These are phyloP conservation scores for Saccharomyces kudriavzevii DNA, from an alignment of 805 yeast species.

Conservation along the genomic window DNA sequence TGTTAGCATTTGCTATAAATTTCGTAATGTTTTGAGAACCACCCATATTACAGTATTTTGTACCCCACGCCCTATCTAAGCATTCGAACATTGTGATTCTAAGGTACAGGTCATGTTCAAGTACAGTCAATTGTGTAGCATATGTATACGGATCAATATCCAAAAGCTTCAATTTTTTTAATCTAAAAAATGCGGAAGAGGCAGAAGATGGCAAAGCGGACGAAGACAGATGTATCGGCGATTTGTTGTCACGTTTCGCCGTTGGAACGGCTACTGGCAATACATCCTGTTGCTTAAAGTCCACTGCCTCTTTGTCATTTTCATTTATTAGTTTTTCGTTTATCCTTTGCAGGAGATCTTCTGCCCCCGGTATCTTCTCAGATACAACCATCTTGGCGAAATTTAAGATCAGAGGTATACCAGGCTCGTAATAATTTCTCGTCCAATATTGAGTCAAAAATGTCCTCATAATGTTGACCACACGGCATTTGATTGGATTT, in stretches of 20 bases:
- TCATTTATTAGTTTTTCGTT: slow-evolving; percentile 28
- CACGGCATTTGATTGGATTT: slow-evolving; percentile 56
- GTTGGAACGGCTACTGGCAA: not conserved
- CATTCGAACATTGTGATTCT: slow-evolving; percentile 66
- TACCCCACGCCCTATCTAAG: slow-evolving; percentile 69
- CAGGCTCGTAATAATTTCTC: slow-evolving; percentile 45
- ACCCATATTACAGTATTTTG: slow-evolving; percentile 49
- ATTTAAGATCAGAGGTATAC: slow-evolving; percentile 32
- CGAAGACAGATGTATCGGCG: not conserved
- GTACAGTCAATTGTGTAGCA: slow-evolving; percentile 78
- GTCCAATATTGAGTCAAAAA: slow-evolving; percentile 68
- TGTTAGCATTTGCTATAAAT: slow-evolving; percentile 70
- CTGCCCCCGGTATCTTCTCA: slow-evolving; percentile 39
- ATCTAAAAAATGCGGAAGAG: slow-evolving; percentile 14
- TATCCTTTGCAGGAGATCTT: slow-evolving; percentile 33
- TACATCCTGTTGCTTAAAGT: not conserved
- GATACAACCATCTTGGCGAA: slow-evolving; percentile 35
- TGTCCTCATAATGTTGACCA: slow-evolving; percentile 56
- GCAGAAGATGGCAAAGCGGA: slow-evolving; percentile 3
- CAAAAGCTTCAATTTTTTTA: slow-evolving; percentile 41
- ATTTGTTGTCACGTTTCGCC: not conserved
- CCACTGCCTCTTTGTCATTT: slow-evolving; percentile 13
- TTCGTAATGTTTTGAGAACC: slow-evolving; percentile 47
- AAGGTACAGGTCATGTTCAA: slow-evolving; percentile 63
- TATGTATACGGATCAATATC: slow-evolving; percentile 69